These are phyloP conservation scores for Hypoxylon sp. DNA, from an alignment of 2,329 filamentous ascomycete genomes.

Conservation along the genomic window DNA sequence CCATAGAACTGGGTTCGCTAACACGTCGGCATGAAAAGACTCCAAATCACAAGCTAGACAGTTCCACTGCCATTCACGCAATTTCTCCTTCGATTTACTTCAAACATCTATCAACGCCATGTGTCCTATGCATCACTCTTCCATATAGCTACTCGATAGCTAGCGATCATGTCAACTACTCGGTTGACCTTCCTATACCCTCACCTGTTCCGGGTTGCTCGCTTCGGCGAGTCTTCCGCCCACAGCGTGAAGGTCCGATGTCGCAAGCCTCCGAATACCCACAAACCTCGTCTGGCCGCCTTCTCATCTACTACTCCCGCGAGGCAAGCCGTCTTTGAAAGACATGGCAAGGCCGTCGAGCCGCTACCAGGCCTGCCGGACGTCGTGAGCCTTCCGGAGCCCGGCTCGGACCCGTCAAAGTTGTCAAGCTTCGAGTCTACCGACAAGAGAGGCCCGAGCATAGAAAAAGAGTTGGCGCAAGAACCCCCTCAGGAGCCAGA, in stretches of 20 bases:
- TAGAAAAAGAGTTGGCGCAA: conserved; percentile 29
- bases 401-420: conserved; percentile 35
- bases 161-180: conserved; percentile 66
- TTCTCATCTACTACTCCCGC: conserved; percentile 55
- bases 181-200: conserved; percentile 77
- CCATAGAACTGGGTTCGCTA: neutral
- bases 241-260: conserved; percentile 56
- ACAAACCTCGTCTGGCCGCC: conserved; percentile 46
- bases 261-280: conserved; percentile 48
- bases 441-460: conserved; percentile 31
- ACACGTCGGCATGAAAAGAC: conserved; percentile 2
- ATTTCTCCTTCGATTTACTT: neutral
- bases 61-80: conserved; percentile 21
- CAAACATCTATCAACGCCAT: conserved; percentile 16
- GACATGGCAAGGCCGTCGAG: conserved; percentile 72
- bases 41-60: conserved; percentile 21
- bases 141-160: conserved; percentile 18
- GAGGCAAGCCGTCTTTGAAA: conserved; percentile 61
- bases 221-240: conserved; percentile 59
- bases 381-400: conserved; percentile 43
- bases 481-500: conserved; percentile 8
- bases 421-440: conserved; percentile 30
- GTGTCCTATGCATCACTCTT: conserved; percentile 27
- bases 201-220: conserved; percentile 69
- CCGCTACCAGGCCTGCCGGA: conserved; percentile 56